Conservation (phyloP, 257 asterid species). For the Haberlea rhodopensis region DNA sequence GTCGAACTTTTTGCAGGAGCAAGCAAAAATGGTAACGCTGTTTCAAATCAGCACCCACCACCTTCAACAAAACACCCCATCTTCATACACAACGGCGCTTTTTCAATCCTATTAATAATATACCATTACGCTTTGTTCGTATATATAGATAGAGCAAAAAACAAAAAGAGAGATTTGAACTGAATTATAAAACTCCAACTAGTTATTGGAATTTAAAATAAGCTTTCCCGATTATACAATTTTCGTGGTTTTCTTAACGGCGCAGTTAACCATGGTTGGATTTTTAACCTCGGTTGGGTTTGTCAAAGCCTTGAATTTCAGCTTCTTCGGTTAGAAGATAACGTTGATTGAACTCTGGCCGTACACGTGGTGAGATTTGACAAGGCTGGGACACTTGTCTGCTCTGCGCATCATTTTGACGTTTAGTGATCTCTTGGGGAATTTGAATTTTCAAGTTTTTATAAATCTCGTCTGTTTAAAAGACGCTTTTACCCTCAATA, state of each 20-base stretch:
- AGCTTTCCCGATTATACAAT: slow-evolving; percentile 24
- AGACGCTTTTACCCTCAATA: no score
- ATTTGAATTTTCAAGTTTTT: slow-evolving; percentile 30
- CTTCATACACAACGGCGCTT: slow-evolving; percentile 36
- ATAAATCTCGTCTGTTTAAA: background rate
- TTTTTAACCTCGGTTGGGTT: slow-evolving; percentile 32
- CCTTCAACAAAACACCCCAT: slow-evolving; percentile 23
- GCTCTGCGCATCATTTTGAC: slow-evolving; percentile 42
- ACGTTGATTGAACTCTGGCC: slow-evolving; percentile 22
- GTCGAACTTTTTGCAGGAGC: slow-evolving; percentile 25
- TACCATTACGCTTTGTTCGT: slow-evolving; percentile 24
- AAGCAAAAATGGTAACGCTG: slow-evolving; percentile 34
- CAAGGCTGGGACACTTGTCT: slow-evolving; percentile 52
- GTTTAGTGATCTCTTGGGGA: slow-evolving; percentile 35
- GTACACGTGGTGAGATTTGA: slow-evolving; percentile 55
- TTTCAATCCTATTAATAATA: background rate
- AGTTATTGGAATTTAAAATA: background rate
- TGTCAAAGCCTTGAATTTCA: slow-evolving; percentile 11
- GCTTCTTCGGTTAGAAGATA: slow-evolving; percentile 37
- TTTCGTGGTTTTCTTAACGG: slow-evolving; percentile 25
- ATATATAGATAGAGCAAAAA: slow-evolving; percentile 31
- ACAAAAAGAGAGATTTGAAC: slow-evolving; percentile 40
- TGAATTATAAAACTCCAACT: slow-evolving; percentile 13
- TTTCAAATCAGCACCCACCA: slow-evolving; percentile 28
- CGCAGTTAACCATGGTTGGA: slow-evolving; percentile 36